Conservation (phyloP, 495 filamentous ascomycete genomes). For the Neurospora africana region DNA sequence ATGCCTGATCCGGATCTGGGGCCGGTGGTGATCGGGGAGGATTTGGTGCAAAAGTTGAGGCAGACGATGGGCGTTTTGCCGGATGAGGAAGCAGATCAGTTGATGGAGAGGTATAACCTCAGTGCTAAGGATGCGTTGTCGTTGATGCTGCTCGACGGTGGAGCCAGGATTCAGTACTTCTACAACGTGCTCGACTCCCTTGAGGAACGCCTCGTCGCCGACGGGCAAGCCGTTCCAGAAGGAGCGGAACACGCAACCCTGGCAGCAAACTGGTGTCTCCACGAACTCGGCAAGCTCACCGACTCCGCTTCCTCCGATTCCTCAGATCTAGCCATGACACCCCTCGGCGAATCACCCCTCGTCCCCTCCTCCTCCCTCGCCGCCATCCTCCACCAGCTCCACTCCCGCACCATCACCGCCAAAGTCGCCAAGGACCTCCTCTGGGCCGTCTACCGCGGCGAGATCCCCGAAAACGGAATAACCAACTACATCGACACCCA, state of each 20-base stretch:
- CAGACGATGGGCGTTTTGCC: constrained; percentile 55
- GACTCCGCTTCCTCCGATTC: constrained; percentile 12
- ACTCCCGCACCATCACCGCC: constrained; percentile 60
- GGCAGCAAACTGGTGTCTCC: constrained; percentile 66
- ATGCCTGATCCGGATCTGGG: constrained; percentile 95
- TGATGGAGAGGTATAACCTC: constrained; percentile 51
- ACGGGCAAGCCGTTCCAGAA: constrained; percentile 9
- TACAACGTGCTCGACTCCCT: constrained; percentile 57
- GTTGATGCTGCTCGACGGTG: constrained; percentile 65
- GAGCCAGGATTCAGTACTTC: constrained; percentile 73
- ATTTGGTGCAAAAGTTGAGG: constrained; percentile 46
- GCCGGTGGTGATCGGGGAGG: constrained; percentile 63
- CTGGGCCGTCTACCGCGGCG: constrained; percentile 39
- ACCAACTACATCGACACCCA: constrained; percentile 53
- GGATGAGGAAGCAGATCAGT: constrained; percentile 52
- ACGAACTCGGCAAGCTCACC: constrained; percentile 72
- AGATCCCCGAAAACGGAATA: constrained; percentile 26
- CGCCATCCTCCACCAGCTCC: constrained; percentile 52
- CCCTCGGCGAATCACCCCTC: constrained; percentile 27
- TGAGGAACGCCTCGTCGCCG: constrained; percentile 26
- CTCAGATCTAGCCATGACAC: constrained; percentile 26
- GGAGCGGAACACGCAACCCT: constrained; percentile 19
- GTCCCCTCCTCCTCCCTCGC: constrained; percentile 54
- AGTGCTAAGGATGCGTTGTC: constrained; percentile 81
- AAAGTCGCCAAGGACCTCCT: constrained; percentile 67